phyloP scores from a whole-genome alignment of 768 basidiomycete species.

The Macrolepiota dolichaula region DNA sequence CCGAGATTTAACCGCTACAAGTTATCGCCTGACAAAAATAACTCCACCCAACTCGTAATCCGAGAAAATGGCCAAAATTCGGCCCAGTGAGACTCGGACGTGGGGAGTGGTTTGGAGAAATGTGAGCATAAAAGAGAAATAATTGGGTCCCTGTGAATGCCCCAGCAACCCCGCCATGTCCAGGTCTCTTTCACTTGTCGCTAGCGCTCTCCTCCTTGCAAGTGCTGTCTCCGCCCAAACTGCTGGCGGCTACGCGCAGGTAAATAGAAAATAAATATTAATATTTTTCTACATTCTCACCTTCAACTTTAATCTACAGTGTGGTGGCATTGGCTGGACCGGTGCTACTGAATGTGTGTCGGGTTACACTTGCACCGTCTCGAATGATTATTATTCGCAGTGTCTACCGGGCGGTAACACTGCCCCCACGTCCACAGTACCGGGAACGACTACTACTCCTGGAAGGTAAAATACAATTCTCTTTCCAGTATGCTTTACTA shows the following conservation, averaged over 20 bases:
- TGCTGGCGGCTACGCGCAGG: constrained; percentile 34
- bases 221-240: constrained; percentile 19
- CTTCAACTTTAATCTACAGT: constrained; percentile 26
- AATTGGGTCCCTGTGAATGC: not conserved
- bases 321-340: constrained; percentile 49
- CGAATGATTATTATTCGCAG: constrained; percentile 50
- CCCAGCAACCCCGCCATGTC: not conserved
- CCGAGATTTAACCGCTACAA: constrained; percentile 5
- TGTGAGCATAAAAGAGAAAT: not conserved
- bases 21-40: not conserved
- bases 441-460: constrained; percentile 29
- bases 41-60: not conserved
- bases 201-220: constrained; percentile 10
- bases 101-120: not conserved
- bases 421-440: constrained; percentile 16
- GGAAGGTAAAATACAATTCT: constrained; percentile 11
- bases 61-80: constrained; percentile 12
- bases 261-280: constrained; percentile 11
- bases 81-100: not conserved
- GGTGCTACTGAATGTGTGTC: constrained; percentile 47
- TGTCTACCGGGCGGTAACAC: constrained; percentile 44
- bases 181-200: constrained; percentile 6
- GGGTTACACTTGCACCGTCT: constrained; percentile 42
- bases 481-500: constrained; percentile 15
- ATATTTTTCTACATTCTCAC: not conserved